phyloP scores from a whole-genome alignment of 495 filamentous ascomycete genomes.

The Penicillium macrosclerotiorum region DNA sequence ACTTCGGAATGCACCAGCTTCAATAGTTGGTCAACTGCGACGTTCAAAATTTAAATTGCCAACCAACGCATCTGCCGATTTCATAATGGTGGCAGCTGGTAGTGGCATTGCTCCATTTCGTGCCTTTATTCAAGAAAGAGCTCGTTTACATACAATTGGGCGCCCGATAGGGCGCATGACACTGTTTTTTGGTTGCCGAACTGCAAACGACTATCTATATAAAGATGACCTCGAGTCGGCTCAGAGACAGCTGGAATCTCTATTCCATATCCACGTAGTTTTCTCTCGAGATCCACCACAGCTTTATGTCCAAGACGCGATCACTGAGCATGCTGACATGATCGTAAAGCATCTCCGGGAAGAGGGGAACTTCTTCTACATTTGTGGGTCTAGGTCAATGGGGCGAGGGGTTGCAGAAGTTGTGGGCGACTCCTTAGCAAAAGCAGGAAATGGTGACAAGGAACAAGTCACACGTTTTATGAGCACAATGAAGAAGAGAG shows the following conservation, averaged over 20 bases:
- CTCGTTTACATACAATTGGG: slow-evolving; percentile 15
- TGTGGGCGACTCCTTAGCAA: neutral
- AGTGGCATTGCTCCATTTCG: slow-evolving; percentile 41
- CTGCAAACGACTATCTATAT: slow-evolving; percentile 28
- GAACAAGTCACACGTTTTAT: slow-evolving; percentile 16
- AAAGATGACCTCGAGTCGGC: slow-evolving; percentile 20
- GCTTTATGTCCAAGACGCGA: neutral
- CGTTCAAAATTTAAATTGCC: slow-evolving; percentile 17
- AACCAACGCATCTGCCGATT: slow-evolving; percentile 13
- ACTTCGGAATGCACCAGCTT: no score
- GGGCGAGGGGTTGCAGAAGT: slow-evolving; percentile 31
- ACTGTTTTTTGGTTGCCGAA: slow-evolving; percentile 31
- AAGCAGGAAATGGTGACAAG: neutral
- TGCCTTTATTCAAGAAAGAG: slow-evolving; percentile 34
- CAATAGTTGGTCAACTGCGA: no score
- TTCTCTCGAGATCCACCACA: neutral
- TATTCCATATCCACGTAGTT: neutral
- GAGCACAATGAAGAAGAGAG: slow-evolving; percentile 22
- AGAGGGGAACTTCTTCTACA: slow-evolving; percentile 29
- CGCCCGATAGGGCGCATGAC: slow-evolving; percentile 16
- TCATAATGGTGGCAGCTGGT: slow-evolving; percentile 36
- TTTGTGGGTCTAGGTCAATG: slow-evolving; percentile 38
- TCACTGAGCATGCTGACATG: neutral
- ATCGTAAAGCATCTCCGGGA: slow-evolving; percentile 9
- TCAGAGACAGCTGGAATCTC: slow-evolving; percentile 40